Base-by-base conservation (phyloP, 2,329 filamentous ascomycete genomes). In the Pseudogymnoascus sp. region DNA sequence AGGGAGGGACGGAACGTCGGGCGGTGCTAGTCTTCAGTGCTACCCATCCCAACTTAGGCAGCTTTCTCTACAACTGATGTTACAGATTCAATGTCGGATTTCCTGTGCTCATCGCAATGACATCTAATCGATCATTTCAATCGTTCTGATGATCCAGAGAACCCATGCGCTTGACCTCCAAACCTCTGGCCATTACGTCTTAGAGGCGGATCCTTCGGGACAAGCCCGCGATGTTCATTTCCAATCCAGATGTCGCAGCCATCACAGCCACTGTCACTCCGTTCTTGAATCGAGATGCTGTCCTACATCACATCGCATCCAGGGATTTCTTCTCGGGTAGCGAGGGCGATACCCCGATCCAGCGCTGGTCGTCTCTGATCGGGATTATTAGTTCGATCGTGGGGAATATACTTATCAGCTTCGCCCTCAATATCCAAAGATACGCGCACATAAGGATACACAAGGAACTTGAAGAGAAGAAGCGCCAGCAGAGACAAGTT, bases 401-500 rank as follows among this genome's bases (percentile, higher is more conserved):
- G 60, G 94, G 94, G 62, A 99, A 99, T 71, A 80, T 97, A 35
- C 82, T 99, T 61, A 97, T 99, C 67, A 96, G 93, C 0, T 86
- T 99, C 66, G 94, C 94, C 11, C 84, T 99, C 65, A 99, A 99
- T 72, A 93, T 95, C 59, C 94, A 99, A 76, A 86, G 94, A 67
- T 97, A 97, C 73, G 93, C 94, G 35, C 94, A 99, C 72, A 91
- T 94, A 63, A 84, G 88, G 62, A 82, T 99, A 65, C 86, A 91
- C 65, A 82, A 87, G 68, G 86, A 92, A 73, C 85, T 82, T 68
- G 80, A 82, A 52, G 81, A 83, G 65, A 77, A 81, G 52, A 81
- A 82, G 60, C 79, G 81, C 64, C 80, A 79, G 55, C 80, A 82
- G 45, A 82, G 78, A 66, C 78, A 81, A 60, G 79, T 81, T n/a